Base-by-base conservation (phyloP, 148 eudicot species). In the Salicornia ramosissima region DNA sequence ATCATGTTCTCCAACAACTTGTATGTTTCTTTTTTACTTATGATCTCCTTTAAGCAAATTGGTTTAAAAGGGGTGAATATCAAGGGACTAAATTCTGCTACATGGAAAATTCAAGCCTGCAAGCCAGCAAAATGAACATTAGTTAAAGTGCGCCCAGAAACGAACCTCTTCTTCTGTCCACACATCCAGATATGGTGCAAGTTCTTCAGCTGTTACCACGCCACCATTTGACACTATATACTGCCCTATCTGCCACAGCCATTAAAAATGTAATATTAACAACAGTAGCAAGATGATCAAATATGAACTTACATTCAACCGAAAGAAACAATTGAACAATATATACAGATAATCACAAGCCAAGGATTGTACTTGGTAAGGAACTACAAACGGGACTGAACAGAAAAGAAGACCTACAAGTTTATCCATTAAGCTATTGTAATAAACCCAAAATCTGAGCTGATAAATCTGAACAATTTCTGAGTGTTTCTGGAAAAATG, bases 141-240 rank as follows among this genome's bases (percentile, higher is more conserved):
- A 10, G 46, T 43, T 29, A 22, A 46, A 3, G 39, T 22, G 15
- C 18, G 46, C 30, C 58, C 19, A 78, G 70, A 46, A 47, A 73
- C 72, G n/a, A 28, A 76, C 73, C 78, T 82, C 86, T 5, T 83
- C 78, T 39, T 86, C 42, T 49, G 84, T 76, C 77, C 78, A 86
- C 36, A 91, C 74, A 80, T 94, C 99, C 73, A 94, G 91, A 84
- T 82, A 94, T 30, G 99, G 99, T 60, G 99, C 97, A 71, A 94
- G 92, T 79, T 94, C 99, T 80, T 94, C 99, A 51, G 99, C 97
- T 10, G 99, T 81, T 57, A 87, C 86, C 78, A 89, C 97, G 39
- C 99, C 99, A 67, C 96, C 97, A 68, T 90, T 88, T 69, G 88
- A 80, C 56, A 86, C 77, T 77, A 94, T 90, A 67, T 87, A 85